Percentiles rank a stretch among this genome's conserved stretches.
These are phyloP conservation scores for Marvania coccoides DNA, from an alignment of 139 green algal species.

Conservation along the genomic window DNA sequence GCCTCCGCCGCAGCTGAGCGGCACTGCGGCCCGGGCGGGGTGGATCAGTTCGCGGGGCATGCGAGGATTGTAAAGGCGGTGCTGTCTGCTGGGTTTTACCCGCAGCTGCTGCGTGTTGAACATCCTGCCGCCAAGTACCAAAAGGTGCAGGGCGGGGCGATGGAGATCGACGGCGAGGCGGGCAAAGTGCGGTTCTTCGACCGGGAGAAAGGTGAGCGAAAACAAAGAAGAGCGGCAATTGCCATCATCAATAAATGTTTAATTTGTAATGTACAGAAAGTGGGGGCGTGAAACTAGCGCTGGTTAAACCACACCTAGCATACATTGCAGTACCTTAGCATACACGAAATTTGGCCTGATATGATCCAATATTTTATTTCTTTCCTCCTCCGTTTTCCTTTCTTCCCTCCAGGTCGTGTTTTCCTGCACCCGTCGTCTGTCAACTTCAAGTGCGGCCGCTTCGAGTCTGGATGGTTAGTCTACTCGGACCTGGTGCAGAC, in stretches of 20 bases:
- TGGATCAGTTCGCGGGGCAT: slow-evolving; percentile 1
- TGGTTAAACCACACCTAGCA: too few species aligned
- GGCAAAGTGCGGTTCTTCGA: slow-evolving; percentile 50
- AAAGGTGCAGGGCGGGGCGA: slow-evolving; percentile 34
- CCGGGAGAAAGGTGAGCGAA: slow-evolving; percentile 18
- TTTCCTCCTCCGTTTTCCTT: too few species aligned
- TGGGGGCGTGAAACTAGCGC: too few species aligned
- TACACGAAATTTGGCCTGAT: too few species aligned
- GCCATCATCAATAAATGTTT: too few species aligned
- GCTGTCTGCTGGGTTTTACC: slow-evolving; percentile 81
- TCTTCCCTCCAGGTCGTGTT: slow-evolving; percentile 45
- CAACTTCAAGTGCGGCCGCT: slow-evolving; percentile 61
- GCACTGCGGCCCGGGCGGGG: not conserved
- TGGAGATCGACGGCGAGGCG: slow-evolving; percentile 42
- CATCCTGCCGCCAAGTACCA: slow-evolving; percentile 39
- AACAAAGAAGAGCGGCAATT: too few species aligned
- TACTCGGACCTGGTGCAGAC: slow-evolving; percentile 81
- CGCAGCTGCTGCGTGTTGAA: slow-evolving; percentile 82
- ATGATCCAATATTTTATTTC: too few species aligned
- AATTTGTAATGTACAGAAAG: too few species aligned
- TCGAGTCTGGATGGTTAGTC: slow-evolving; percentile 70
- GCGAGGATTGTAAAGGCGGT: slow-evolving; percentile 52
- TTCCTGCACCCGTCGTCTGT: slow-evolving; percentile 89
- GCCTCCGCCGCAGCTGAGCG: not conserved
- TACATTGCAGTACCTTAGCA: not conserved